Conservation (phyloP, 78 protist genomes). For the Paratrimastix pyriformis region DNA sequence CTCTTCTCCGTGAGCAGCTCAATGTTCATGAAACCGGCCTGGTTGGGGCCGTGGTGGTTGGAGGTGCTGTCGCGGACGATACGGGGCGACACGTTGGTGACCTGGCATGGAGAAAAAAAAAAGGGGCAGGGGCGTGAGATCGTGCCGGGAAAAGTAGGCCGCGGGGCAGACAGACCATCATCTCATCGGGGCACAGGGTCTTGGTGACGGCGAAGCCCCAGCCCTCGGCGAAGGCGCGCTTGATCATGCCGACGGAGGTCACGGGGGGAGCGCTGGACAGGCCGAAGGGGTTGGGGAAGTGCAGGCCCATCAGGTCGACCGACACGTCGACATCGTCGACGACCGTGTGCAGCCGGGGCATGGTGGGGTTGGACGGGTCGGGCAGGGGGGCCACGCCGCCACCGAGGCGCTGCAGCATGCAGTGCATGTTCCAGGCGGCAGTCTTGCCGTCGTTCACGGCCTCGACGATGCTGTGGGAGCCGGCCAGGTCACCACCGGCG, state of each 20-base stretch:
- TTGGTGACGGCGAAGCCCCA: constrained; percentile 96
- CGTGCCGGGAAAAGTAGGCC: too few relatives aligned
- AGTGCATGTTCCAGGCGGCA: constrained; percentile 68
- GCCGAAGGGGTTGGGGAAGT: constrained; percentile 87
- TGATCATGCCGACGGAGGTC: constrained; percentile 71
- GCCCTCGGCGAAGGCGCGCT: constrained; percentile 85
- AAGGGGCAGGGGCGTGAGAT: too few relatives aligned
- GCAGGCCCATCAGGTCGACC: constrained; percentile 67
- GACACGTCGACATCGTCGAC: constrained; percentile 77
- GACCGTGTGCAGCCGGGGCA: constrained; percentile 75
- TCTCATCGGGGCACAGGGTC: constrained; percentile 80
- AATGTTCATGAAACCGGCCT: constrained; percentile 89
- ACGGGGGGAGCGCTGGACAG: constrained; percentile 85
- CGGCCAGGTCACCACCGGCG: constrained; percentile 82
- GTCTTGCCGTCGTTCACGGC: constrained; percentile 87
- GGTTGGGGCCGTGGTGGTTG: too few relatives aligned
- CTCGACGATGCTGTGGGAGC: constrained; percentile 74
- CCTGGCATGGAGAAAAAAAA: too few relatives aligned
- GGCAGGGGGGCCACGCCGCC: neutral
- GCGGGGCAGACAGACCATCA: too few relatives aligned
- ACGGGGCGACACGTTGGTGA: constrained; percentile 8
- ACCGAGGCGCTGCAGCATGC: neutral
- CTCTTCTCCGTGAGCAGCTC: constrained; percentile 84
- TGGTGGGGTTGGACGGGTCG: constrained; percentile 3
- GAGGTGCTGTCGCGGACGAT: constrained; percentile 60